phyloP scores from a whole-genome alignment of 345 rosid genomes.

The Durio zibethinus region DNA sequence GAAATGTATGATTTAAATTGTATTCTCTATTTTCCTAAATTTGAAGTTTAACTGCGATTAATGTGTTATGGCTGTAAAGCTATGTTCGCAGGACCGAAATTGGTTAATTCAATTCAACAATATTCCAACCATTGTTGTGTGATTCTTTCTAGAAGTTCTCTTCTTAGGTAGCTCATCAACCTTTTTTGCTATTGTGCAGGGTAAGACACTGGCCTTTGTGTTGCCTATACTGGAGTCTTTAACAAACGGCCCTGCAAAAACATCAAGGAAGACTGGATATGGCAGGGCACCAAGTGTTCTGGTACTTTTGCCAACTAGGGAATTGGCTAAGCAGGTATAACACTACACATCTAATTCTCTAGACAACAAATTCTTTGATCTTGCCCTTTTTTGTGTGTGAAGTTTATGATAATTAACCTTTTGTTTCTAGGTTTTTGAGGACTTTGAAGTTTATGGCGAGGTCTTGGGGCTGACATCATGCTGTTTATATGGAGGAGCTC shows the following conservation, averaged over 20 bases:
- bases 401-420: background rate
- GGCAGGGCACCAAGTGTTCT: conserved; percentile 86
- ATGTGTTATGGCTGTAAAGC: background rate
- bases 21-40: background rate
- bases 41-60: background rate
- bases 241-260: conserved; percentile 60
- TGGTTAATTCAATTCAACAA: background rate
- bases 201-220: conserved; percentile 95
- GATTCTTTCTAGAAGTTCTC: background rate
- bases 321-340: conserved; percentile 84
- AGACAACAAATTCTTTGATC: background rate
- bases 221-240: conserved; percentile 90
- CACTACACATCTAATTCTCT: background rate
- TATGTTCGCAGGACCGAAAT: background rate
- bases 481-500: conserved; percentile 91
- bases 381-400: background rate
- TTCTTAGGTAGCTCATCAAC: background rate
- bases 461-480: conserved; percentile 67
- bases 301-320: conserved; percentile 93
- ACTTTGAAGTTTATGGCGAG: conserved; percentile 85
- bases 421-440: conserved; percentile 53
- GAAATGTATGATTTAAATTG: background rate
- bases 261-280: conserved; percentile 62
- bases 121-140: background rate
- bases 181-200: conserved; percentile 42